Evolutionary conservation across 2,329 filamentous ascomycete species (phyloP).

Genomic region (Geoglossum cookeanum): DNA sequence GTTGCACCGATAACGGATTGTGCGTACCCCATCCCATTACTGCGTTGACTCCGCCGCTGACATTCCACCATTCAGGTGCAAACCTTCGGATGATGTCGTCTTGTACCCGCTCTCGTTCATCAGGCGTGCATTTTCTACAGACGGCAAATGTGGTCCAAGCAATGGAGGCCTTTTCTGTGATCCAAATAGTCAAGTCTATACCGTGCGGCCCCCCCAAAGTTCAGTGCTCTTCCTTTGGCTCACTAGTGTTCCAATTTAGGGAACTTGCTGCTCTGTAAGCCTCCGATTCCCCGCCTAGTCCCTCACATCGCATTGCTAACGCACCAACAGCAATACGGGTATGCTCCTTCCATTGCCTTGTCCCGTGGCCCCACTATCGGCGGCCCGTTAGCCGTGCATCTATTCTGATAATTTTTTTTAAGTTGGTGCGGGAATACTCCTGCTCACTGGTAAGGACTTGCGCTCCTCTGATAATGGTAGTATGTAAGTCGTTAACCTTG

Average conservation of each 20-base stretch:
- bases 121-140: constrained; percentile 13
- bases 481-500: not conserved
- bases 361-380: not conserved
- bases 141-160: constrained; percentile 12
- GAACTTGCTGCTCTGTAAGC: constrained; percentile 3
- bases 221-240: not conserved
- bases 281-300: no score
- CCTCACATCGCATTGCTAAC: not conserved
- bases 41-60: not conserved
- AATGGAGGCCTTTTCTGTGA: constrained; percentile 3
- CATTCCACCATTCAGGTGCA: constrained; percentile 9
- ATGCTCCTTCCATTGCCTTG: not conserved
- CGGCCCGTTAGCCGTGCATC: constrained; percentile 11
- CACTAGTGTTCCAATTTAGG: not conserved
- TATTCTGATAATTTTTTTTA: not conserved
- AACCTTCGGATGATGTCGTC: constrained; percentile 11
- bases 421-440: constrained; percentile 25
- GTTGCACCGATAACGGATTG: constrained; percentile 7
- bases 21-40: not conserved
- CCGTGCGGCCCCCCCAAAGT: not conserved
- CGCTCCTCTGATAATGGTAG: not conserved
- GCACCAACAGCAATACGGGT: not conserved
- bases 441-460: constrained; percentile 14
- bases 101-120: constrained; percentile 14
- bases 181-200: constrained; percentile 4